Evolutionary conservation across 148 eudicot species (phyloP).

Genomic region (Mesembryanthemum crystallinum): DNA sequence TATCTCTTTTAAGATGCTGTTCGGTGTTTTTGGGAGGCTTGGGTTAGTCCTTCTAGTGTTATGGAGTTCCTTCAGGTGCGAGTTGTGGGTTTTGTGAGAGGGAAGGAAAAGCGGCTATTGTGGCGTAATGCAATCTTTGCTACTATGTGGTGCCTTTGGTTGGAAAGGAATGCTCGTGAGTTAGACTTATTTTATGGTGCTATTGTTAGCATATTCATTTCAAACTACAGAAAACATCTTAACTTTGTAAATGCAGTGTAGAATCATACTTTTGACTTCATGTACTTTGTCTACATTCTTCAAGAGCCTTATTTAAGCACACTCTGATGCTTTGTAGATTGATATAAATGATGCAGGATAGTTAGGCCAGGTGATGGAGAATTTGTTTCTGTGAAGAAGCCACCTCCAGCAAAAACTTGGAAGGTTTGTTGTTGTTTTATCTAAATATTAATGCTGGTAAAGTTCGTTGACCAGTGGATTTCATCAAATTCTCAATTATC

Average conservation of each 20-base stretch:
- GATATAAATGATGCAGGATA: conserved; percentile 57
- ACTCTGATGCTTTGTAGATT: conserved; percentile 11
- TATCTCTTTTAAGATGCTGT: too few species aligned
- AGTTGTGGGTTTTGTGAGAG: too few species aligned
- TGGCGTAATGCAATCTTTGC: too few species aligned
- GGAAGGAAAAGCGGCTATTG: too few species aligned
- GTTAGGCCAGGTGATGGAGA: conserved; percentile 82
- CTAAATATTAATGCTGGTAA: conserved; percentile 17
- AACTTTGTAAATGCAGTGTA: neutral
- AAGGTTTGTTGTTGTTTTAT: conserved; percentile 53
- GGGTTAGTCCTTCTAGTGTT: too few species aligned
- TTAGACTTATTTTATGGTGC: neutral
- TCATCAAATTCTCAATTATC: conserved; percentile 1
- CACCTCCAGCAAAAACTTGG: conserved; percentile 73
- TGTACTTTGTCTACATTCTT: neutral
- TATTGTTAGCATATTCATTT: neutral
- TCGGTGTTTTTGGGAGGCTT: too few species aligned
- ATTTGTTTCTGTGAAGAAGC: conserved; percentile 80
- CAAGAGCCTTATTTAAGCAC: neutral
- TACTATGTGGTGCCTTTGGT: too few species aligned
- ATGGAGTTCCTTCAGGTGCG: too few species aligned
- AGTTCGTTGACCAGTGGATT: conserved; percentile 7
- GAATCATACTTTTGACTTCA: neutral
- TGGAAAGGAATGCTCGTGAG: too few species aligned
- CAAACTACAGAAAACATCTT: neutral